Evolutionary conservation across 2,329 filamentous ascomycete species (phyloP), one percentile per base, ranked within the genome.

Genomic region (Gaeumannomyces tritici): DNA sequence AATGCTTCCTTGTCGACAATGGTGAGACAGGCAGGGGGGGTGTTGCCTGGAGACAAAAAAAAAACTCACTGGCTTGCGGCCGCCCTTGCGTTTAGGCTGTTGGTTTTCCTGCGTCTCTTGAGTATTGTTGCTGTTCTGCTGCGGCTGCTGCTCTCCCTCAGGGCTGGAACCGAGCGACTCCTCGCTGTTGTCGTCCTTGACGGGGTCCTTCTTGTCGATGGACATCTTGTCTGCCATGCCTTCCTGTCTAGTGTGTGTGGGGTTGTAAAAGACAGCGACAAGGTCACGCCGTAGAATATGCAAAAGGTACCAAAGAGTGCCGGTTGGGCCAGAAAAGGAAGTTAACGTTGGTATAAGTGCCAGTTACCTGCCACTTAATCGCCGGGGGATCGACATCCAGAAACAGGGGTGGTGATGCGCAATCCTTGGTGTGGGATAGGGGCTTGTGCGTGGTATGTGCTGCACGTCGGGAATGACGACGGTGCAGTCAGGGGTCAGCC

Each of bases 11-110:
- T 18, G 15, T 29, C 5, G n/a, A 18, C 28, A 6, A 58, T 7
- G 28, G 33, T 12, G 18, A 11, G 18, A 3, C 21, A 58, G 13
- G 4, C 21, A 58, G 12, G 35, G 31, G 8, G 9, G 24, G 24
- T 8, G 31, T 11, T 12, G 24, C 15, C 9, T 35, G 8, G 31
- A 51, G 42, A 51, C 42, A 21, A 51, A 18, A 21, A 21, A 21
- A 42, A 55, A 55, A 76, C 83, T 75, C 87, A 98, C 95, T 72
- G 95, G 95, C 80, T 98, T 99, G 72, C 95, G 88, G 65, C 95
- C 95, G 72, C 95, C 95, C 81, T 99, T 99, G 72, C 95, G 87
- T 82, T 99, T 99, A 73, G 93, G 92, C 66, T 86, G 84, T 72
- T 84, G 83, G 68, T 74, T 75, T 70, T 86, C 83, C 67, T 81